phyloP scores from a whole-genome alignment of 2,329 filamentous ascomycete genomes.

The Aspergillus persii region DNA sequence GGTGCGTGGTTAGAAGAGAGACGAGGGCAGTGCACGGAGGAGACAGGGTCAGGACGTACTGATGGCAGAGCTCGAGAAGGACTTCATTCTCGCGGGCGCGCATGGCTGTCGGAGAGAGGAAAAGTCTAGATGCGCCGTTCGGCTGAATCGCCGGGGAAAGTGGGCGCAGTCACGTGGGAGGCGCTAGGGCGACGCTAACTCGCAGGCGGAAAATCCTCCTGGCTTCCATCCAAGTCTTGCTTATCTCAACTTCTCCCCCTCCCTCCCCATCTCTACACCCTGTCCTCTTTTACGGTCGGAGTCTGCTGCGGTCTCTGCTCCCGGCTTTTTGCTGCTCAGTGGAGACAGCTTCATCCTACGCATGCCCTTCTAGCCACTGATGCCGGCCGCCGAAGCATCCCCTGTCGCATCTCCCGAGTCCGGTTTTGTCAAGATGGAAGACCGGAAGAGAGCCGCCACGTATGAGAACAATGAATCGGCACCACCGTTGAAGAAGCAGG shows the following conservation, averaged over 20 bases:
- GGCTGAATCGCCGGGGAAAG: constrained; percentile 28
- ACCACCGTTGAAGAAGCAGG: constrained; percentile 88
- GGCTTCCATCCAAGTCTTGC: constrained; percentile 28
- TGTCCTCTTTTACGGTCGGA: constrained; percentile 19
- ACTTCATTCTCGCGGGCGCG: constrained; percentile 40
- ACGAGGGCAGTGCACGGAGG: too few species aligned
- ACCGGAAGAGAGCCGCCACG: constrained; percentile 92
- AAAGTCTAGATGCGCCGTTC: constrained; percentile 21
- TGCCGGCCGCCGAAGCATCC: constrained; percentile 78
- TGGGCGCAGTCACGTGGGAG: constrained; percentile 38
- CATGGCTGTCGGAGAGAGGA: constrained; percentile 16
- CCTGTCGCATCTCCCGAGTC: constrained; percentile 73
- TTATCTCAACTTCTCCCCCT: constrained; percentile 30
- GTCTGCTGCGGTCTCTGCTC: constrained; percentile 26
- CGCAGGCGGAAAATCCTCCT: constrained; percentile 44
- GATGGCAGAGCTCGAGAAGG: constrained; percentile 55
- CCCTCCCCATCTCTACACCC: constrained; percentile 18
- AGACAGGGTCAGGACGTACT: constrained; percentile 36
- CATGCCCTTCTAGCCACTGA: constrained; percentile 62
- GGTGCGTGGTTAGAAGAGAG: constrained; percentile 4
- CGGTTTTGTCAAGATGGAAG: constrained; percentile 93
- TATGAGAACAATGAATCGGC: constrained; percentile 77
- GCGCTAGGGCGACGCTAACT: constrained; percentile 33
- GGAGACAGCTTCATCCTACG: constrained; percentile 30
- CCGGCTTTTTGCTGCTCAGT: constrained; percentile 35